A percentile compares a stretch with the other conserved stretches of the same genome.
Conservation (phyloP, 2,329 filamentous ascomycete genomes). For the Exutisphaerella laricina region DNA sequence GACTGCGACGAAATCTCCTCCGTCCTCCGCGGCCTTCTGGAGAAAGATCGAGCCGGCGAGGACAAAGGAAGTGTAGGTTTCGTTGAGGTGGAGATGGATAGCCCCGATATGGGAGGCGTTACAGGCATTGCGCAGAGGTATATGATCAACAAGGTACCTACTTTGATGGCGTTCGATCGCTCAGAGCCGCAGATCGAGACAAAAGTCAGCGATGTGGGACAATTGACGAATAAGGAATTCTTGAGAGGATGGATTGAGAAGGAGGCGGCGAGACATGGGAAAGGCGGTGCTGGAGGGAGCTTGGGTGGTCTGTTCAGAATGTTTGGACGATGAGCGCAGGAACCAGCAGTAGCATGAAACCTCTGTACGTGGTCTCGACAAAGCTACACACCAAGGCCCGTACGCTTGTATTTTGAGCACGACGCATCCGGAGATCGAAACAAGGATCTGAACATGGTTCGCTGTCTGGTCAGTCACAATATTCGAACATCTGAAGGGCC, state of each 20-base stretch:
- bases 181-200: slow-evolving; percentile 47
- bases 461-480: no score
- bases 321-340: slow-evolving; percentile 32
- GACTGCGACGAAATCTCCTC: slow-evolving; percentile 42
- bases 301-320: slow-evolving; percentile 34
- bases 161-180: slow-evolving; percentile 46
- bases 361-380: no score
- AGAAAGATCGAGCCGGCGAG: slow-evolving; percentile 42
- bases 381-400: no score
- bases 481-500: no score
- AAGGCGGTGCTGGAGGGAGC: slow-evolving; percentile 41
- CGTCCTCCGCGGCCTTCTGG: slow-evolving; percentile 39
- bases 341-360: no score
- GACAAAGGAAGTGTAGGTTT: slow-evolving; percentile 42
- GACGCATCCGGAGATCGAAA: no score
- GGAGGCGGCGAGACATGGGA: slow-evolving; percentile 44
- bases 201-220: slow-evolving; percentile 39
- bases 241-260: slow-evolving; percentile 44
- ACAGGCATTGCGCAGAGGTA: slow-evolving; percentile 38
- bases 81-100: slow-evolving; percentile 47
- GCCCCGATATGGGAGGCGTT: slow-evolving; percentile 37
- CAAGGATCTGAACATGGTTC: no score
- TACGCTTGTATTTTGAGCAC: no score
- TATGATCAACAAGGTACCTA: slow-evolving; percentile 45
- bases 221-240: slow-evolving; percentile 42